Base-by-base conservation (phyloP, 1,284 basidiomycete genomes). In the Puccinia polysora region DNA sequence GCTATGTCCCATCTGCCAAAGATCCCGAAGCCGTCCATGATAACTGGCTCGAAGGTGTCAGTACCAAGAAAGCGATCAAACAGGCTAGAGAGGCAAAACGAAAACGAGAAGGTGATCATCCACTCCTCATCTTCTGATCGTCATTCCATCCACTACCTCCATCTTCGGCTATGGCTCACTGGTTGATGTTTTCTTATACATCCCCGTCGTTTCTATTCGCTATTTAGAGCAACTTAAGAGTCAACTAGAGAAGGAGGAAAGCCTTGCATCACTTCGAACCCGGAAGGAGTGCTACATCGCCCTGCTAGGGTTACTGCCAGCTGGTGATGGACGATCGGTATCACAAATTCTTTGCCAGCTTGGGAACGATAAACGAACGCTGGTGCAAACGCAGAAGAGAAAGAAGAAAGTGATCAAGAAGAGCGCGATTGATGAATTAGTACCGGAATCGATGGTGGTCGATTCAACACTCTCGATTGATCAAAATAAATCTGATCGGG, bases 1-100 rank as follows among this genome's bases (percentile, higher is more conserved):
- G 79, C 73, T 97, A 94, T 79, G 85, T 93, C 68, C 86, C 86
- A 71, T 87, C 91, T 60, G 88, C 88, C 75, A 78, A 79, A 58
- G 94, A 98, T 81, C 89, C 89, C 5, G 89, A 93, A 78, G 91
- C 89, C 18, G 86, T 89, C 67, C 93, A 97, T 80, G 95, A 99
- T 81, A 85, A 85, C 34, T 99, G 96, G 96, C 89, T 99, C 84
- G 88, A 91, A 18, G 91, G 88, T 2, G 76, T 95, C 64, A 89
- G 89, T 78, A 76, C 75, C 7, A 91, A 94, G 78, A 85, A 84
- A 74, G 89, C 88, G 76, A 96, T 98, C 77, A 89, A 89, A 80
- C 84, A 86, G 76, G 95, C 96, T 12, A 82, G 88, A 7, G 77
- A 79, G 58, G 80, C 81, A 1, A 80, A 82, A 73, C 72, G 85